These are phyloP conservation scores for Dovyalis caffra DNA, from an alignment of 345 rosid species.

Conservation along the genomic window DNA sequence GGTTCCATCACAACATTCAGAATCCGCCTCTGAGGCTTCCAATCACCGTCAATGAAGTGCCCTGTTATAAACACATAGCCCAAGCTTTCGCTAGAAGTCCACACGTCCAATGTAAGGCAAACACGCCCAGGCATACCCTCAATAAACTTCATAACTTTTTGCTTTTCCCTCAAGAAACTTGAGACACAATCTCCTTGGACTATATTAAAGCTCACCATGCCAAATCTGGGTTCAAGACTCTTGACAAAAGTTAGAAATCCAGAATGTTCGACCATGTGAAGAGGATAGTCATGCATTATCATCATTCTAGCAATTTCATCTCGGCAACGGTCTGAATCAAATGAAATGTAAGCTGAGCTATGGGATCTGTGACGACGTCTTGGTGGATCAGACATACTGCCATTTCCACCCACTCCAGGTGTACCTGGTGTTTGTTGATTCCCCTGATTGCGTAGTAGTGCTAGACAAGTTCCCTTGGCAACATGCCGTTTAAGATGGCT, in stretches of 20 bases:
- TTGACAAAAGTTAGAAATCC: conserved; percentile 70
- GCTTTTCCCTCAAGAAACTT: conserved; percentile 77
- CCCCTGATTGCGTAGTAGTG: conserved; percentile 49
- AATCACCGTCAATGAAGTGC: conserved; percentile 73
- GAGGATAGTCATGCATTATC: conserved; percentile 79
- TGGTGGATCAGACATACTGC: conserved; percentile 38
- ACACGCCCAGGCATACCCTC: conserved; percentile 76
- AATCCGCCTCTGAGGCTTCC: conserved; percentile 73
- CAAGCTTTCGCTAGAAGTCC: conserved; percentile 66
- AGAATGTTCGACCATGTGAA: conserved; percentile 89
- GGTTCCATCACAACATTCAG: conserved; percentile 92
- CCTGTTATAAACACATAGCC: conserved; percentile 77
- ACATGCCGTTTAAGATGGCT: conserved; percentile 95
- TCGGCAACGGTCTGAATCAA: conserved; percentile 73
- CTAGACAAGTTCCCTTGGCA: conserved; percentile 82
- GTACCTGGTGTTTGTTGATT: conserved; percentile 42
- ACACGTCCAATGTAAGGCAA: conserved; percentile 67
- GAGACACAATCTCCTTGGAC: conserved; percentile 94
- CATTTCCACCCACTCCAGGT: conserved; percentile 45
- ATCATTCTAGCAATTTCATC: conserved; percentile 83
- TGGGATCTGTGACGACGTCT: conserved; percentile 73
- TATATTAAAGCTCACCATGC: conserved; percentile 59
- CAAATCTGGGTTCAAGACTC: conserved; percentile 82
- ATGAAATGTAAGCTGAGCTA: conserved; percentile 41
- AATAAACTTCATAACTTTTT: conserved; percentile 58